Evolutionary conservation across 805 yeast species (phyloP).

Genomic region (Isabelozyma rhagii): DNA sequence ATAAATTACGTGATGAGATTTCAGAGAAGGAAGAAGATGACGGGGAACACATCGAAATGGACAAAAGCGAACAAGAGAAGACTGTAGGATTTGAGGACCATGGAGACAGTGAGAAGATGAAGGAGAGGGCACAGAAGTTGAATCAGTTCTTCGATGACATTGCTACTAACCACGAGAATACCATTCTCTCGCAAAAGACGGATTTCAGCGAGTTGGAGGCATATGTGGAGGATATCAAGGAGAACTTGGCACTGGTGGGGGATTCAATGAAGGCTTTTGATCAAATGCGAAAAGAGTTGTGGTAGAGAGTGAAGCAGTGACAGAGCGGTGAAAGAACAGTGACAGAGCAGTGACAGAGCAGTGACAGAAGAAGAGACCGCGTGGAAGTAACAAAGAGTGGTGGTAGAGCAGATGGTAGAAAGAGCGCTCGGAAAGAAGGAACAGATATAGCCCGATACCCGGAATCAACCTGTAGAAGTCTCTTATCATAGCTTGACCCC

Average conservation of each 20-base stretch:
- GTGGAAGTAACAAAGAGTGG: no score
- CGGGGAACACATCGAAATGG: not conserved
- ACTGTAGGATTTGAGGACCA: not conserved
- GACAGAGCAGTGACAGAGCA: no score
- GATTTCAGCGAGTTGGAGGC: slow-evolving; percentile 51
- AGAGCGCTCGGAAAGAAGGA: not conserved
- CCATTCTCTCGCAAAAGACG: slow-evolving; percentile 41
- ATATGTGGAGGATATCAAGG: slow-evolving; percentile 48
- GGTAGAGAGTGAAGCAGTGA: slow-evolving; percentile 17
- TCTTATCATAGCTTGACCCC: no score
- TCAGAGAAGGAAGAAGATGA: slow-evolving; percentile 13
- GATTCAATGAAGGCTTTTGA: slow-evolving; percentile 47
- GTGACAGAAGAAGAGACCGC: no score
- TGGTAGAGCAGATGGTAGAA: no score
- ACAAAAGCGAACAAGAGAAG: not conserved
- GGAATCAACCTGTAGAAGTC: no score
- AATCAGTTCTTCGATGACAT: slow-evolving; percentile 22
- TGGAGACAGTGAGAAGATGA: slow-evolving; percentile 20
- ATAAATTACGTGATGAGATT: slow-evolving; percentile 21
- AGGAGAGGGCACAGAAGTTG: slow-evolving; percentile 21
- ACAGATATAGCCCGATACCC: no score
- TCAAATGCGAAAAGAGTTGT: slow-evolving; percentile 39
- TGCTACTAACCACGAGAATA: slow-evolving; percentile 8
- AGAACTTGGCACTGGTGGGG: slow-evolving; percentile 51
- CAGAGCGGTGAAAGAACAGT: no score